These are phyloP conservation scores for Saksenaea vasiformis DNA, from an alignment of 371 early-diverging fungal species.

Conservation along the genomic window DNA sequence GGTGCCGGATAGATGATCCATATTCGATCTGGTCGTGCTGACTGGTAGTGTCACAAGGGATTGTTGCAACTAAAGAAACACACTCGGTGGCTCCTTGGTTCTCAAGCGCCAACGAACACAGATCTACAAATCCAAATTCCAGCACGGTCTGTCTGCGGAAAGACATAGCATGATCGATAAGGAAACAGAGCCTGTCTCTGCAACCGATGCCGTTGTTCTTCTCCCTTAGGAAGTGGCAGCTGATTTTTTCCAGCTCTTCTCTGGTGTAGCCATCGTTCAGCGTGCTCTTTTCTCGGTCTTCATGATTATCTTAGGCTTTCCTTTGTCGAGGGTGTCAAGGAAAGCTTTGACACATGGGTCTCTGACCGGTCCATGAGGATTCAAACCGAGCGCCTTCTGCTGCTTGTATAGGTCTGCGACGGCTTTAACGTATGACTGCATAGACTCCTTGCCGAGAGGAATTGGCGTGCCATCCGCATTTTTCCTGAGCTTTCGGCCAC, in stretches of 20 bases:
- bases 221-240: neutral
- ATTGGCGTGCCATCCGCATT: conserved; percentile 5
- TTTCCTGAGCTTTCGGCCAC: neutral
- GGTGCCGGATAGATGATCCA: neutral
- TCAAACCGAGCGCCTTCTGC: neutral
- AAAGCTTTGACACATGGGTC: neutral
- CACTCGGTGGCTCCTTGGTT: neutral
- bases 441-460: neutral
- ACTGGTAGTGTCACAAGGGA: conserved; percentile 6
- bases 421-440: neutral
- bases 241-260: conserved; percentile 5
- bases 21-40: conserved; percentile 13
- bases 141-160: conserved; percentile 2
- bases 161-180: conserved; percentile 9
- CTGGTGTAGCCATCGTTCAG: conserved; percentile 9
- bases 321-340: neutral
- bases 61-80: neutral
- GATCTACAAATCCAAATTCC: conserved; percentile 3
- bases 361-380: neutral
- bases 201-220: neutral
- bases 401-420: neutral
- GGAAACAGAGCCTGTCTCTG: conserved; percentile 8
- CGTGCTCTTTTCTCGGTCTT: conserved; percentile 5
- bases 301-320: neutral
- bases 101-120: neutral